Evolutionary conservation across 345 rosid species (phyloP), one percentile per base, ranked within the genome.

Genomic region (Lagerstroemia speciosa): DNA sequence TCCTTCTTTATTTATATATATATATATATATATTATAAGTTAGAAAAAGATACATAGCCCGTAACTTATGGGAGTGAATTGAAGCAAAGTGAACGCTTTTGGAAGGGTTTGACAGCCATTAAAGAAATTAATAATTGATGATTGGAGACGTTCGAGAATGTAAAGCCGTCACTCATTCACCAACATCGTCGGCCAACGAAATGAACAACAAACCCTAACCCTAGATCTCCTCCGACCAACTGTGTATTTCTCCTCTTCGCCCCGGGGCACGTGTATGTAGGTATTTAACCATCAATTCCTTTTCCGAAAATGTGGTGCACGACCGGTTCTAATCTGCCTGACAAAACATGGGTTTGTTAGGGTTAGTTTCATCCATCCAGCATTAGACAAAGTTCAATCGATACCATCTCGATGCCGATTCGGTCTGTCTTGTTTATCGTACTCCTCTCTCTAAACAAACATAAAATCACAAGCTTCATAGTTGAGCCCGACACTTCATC

Each of bases 131-230:
- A 55, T 55, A 55, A 55, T 55, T 55, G 48, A 43, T 43, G n/a
- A n/a, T 43, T 43, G 10, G 30, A 12, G 30, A 0, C 61, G 29
- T 55, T 24, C 30, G 26, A 19, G 69, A 53, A 37, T 69, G 36
- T 69, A 36, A 69, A 58, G 53, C 72, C 72, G 72, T 69, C 65
- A 69, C 72, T 69, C 65, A 37, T 69, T 58, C 72, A n/a, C 72
- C 52, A 69, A 69, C 64, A 55, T 69, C 50, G 40, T 36, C 65
- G 37, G 27, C 10, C 6, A 32, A 33, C 22, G 20, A 2, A 57
- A 41, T 55, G 24, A 30, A 30, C 30, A 3, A 24, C 31, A 24
- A 52, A 67, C 70, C 45, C 70, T n/a, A 50, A 33, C 45, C 61
- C 61, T 32, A 48, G 55, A 50, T 38, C 69, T 15, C 37, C 70